phyloP scores from a whole-genome alignment of 371 early-diverging fungal genomes.

The Phascolomyces articulosus region DNA sequence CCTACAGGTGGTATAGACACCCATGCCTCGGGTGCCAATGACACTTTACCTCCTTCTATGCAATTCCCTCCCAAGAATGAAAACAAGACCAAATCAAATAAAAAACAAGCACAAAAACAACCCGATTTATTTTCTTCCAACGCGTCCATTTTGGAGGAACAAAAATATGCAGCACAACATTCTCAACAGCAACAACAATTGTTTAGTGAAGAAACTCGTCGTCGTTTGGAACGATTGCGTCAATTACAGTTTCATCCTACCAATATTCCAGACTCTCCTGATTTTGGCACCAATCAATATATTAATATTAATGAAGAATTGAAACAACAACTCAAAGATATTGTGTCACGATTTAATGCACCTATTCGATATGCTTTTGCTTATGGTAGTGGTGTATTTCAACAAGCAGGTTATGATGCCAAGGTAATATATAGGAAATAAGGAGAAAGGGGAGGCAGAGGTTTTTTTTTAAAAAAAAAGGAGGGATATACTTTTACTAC shows the following conservation, averaged over 20 bases:
- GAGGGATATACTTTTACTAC: neutral
- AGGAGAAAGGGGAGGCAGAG: neutral
- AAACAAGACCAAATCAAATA: neutral
- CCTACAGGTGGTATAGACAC: neutral
- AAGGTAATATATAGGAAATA: slow-evolving; percentile 47
- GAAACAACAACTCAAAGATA: slow-evolving; percentile 60
- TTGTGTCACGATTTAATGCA: slow-evolving; percentile 65
- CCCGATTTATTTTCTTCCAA: neutral
- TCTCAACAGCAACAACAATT: slow-evolving; percentile 14
- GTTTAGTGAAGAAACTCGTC: slow-evolving; percentile 43
- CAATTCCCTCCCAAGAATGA: neutral
- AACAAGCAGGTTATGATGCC: slow-evolving; percentile 78
- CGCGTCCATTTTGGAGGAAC: neutral
- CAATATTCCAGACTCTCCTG: slow-evolving; percentile 61
- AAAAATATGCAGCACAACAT: neutral
- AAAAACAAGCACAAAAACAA: neutral
- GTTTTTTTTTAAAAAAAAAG: neutral
- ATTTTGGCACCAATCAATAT: slow-evolving; percentile 72
- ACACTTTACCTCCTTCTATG: neutral
- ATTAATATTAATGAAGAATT: slow-evolving; percentile 63
- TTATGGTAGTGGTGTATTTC: slow-evolving; percentile 95
- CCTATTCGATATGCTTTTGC: slow-evolving; percentile 89
- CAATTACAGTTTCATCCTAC: slow-evolving; percentile 52
- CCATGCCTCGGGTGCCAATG: neutral
- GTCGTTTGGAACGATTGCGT: slow-evolving; percentile 36